phyloP scores from a whole-genome alignment of 2,329 filamentous ascomycete genomes.

The Tolypocladium ovalisporum region DNA sequence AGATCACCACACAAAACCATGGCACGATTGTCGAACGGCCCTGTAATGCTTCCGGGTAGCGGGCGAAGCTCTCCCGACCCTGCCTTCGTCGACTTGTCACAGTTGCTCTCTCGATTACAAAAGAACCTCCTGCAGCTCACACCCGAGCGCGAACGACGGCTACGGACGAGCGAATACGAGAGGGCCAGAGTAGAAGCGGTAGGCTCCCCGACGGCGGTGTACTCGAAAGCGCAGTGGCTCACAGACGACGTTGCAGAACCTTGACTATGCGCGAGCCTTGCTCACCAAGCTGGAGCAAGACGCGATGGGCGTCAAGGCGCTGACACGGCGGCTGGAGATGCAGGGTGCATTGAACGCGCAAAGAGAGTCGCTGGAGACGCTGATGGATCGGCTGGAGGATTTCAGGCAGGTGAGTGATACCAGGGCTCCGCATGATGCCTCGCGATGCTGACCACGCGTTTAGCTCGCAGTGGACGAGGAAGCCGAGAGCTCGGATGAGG shows the following conservation, averaged over 20 bases:
- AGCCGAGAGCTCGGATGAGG: conserved; percentile 37
- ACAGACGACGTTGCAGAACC: conserved; percentile 37
- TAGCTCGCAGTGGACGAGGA: conserved; percentile 23
- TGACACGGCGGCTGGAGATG: conserved; percentile 45
- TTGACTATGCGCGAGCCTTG: conserved; percentile 59
- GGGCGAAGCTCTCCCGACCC: conserved; percentile 15
- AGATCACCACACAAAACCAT: conserved; percentile 8
- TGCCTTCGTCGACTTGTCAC: conserved; percentile 41
- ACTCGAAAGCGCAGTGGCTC: background rate
- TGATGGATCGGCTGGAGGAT: conserved; percentile 57
- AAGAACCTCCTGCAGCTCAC: conserved; percentile 52
- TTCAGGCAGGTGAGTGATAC: conserved; percentile 44
- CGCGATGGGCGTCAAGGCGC: conserved; percentile 45
- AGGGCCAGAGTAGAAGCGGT: conserved; percentile 32
- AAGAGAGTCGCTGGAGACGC: conserved; percentile 52
- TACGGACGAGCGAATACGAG: conserved; percentile 55
- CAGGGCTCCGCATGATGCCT: background rate
- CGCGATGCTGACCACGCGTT: conserved; percentile 4
- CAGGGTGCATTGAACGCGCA: conserved; percentile 56
- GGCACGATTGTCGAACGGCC: conserved; percentile 14
- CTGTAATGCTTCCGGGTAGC: conserved; percentile 2
- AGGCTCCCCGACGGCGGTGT: conserved; percentile 21
- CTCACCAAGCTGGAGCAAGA: conserved; percentile 64
- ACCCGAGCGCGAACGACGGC: conserved; percentile 43
- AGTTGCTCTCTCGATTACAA: conserved; percentile 56